Percentiles rank a stretch among this genome's conserved stretches.
phyloP scores from a whole-genome alignment of 495 filamentous ascomycete species.

The Aspergillus conjunctus region DNA sequence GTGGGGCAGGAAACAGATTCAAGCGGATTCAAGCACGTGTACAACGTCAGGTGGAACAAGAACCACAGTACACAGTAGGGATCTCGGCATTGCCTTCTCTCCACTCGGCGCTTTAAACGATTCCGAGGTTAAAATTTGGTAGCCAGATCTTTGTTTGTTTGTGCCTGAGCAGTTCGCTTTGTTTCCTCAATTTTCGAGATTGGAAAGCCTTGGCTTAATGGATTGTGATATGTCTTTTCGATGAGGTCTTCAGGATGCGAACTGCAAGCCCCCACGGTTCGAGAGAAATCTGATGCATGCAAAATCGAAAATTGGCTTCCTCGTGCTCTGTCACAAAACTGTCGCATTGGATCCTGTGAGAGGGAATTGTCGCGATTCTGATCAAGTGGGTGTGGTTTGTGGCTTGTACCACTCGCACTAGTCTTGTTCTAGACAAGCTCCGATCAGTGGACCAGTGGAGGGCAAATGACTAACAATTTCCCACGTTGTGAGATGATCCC shows the following conservation, averaged over 20 bases:
- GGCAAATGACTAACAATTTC: neutral
- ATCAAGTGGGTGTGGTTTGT: too few species aligned
- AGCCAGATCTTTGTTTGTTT: neutral
- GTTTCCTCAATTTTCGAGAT: neutral
- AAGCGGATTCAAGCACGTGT: too few species aligned
- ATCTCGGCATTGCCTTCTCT: too few species aligned
- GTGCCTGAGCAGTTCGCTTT: neutral
- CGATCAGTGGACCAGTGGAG: neutral
- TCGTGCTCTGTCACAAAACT: neutral
- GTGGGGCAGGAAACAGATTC: neutral
- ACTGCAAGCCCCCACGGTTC: neutral
- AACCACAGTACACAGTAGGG: too few species aligned
- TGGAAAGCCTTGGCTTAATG: neutral
- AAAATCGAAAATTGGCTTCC: neutral
- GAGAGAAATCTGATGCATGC: conserved; percentile 1
- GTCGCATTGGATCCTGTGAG: too few species aligned
- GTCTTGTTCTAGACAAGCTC: neutral
- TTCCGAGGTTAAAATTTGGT: neutral
- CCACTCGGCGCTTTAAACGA: neutral
- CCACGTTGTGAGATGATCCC: neutral
- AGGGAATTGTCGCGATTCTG: too few species aligned
- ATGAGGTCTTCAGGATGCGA: neutral
- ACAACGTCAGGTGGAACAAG: too few species aligned
- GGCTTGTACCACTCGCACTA: neutral
- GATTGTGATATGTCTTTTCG: neutral